Percentiles rank a stretch among this genome's conserved stretches.
Conservation (phyloP, 129 eudicot genomes). For the Flaveria ramosissima region DNA sequence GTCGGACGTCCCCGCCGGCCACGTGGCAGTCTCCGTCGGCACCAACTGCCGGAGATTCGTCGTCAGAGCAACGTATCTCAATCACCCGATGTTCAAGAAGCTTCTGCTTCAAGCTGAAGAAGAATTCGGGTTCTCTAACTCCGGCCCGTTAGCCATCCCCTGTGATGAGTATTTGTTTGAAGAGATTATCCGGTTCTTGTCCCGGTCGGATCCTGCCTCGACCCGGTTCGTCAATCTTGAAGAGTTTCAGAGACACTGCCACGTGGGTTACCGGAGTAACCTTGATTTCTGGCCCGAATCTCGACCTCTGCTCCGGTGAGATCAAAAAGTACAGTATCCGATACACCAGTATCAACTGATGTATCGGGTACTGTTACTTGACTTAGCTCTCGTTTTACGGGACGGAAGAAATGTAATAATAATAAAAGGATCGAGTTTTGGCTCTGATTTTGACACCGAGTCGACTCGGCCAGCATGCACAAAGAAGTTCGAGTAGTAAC, state of each 20-base stretch:
- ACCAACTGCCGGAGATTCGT: conserved; percentile 59
- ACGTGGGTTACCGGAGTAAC: conserved; percentile 50
- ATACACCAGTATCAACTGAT: too few relatives aligned
- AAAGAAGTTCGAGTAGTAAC: conserved; percentile 4
- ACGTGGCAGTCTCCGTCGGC: conserved; percentile 86
- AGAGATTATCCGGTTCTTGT: conserved; percentile 61
- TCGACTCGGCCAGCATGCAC: conserved; percentile 39
- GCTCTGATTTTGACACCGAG: conserved; percentile 40
- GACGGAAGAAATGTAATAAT: too few relatives aligned
- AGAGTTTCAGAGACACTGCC: conserved; percentile 70
- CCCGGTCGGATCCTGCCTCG: conserved; percentile 53
- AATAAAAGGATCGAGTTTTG: conserved; percentile 35
- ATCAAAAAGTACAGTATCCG: not conserved
- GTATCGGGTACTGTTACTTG: too few relatives aligned
- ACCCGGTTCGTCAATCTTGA: conserved; percentile 59
- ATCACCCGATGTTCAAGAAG: conserved; percentile 79
- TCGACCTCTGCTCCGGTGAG: conserved; percentile 57
- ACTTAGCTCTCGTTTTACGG: too few relatives aligned
- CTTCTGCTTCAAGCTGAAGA: conserved; percentile 78
- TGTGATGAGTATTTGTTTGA: conserved; percentile 86
- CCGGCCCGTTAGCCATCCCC: conserved; percentile 82
- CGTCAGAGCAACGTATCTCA: conserved; percentile 64
- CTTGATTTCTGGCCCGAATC: conserved; percentile 73
- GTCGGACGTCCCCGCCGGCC: conserved; percentile 91
- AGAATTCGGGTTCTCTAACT: conserved; percentile 68